Conservation (phyloP, 495 filamentous ascomycete genomes). For the Trichoderma asperelloides region DNA sequence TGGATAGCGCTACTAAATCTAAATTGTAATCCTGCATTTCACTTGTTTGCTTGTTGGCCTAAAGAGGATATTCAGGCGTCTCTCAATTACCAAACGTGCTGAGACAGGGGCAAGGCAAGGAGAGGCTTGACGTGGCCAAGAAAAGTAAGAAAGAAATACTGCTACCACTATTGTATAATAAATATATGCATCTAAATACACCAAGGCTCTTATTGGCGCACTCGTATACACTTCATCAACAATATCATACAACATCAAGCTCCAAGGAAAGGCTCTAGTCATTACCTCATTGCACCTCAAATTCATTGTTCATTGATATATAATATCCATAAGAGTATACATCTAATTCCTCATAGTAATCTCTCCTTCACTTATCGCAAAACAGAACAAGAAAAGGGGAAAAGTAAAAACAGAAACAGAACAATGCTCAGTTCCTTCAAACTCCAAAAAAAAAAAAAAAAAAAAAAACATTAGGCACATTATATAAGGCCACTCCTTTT, state of each 20-base stretch:
- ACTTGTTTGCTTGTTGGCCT: background rate
- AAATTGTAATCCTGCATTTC: conserved; percentile 20
- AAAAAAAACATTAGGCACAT: background rate
- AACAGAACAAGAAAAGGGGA: background rate
- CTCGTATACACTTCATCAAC: too few relatives aligned
- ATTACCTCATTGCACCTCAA: background rate
- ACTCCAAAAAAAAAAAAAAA: background rate
- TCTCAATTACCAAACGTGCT: too few relatives aligned
- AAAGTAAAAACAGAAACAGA: background rate
- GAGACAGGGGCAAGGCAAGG: too few relatives aligned
- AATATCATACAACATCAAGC: background rate
- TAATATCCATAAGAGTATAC: background rate
- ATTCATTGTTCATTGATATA: background rate
- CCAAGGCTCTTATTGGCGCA: too few relatives aligned
- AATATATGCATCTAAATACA: too few relatives aligned
- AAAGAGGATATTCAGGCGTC: too few relatives aligned
- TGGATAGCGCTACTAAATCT: conserved; percentile 49
- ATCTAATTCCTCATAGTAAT: background rate
- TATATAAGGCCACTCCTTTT: background rate
- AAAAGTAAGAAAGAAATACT: too few relatives aligned
- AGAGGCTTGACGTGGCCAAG: too few relatives aligned
- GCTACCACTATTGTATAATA: too few relatives aligned
- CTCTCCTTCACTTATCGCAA: background rate
- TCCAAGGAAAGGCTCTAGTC: background rate
- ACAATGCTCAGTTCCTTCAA: background rate